Base-by-base conservation (phyloP, 2,329 filamentous ascomycete species). In the Fusarium tupiense region DNA sequence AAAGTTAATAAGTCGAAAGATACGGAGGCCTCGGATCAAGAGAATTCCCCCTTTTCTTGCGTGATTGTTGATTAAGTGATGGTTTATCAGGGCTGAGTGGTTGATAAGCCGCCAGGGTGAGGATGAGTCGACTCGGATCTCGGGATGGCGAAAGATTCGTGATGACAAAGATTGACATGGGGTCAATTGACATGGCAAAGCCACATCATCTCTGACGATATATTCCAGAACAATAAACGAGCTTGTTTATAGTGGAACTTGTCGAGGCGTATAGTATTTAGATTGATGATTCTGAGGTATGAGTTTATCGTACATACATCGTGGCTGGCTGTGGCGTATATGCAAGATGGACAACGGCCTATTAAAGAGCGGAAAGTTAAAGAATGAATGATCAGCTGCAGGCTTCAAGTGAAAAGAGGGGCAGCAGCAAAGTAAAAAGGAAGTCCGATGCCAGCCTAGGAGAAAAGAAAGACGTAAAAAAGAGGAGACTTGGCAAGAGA, bases 121-220 rank as follows among this genome's bases (percentile, higher is more conserved):
- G 38, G 41, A 49, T 60, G 38, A 63, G 44, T 73, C 66, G 57
- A 62, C 40, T 52, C 74, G 71, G 71, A 65, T 67, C 46, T 78
- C 65, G 71, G 76, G 66, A 76, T 69, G 71, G 72, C 52, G 63
- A 65, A 50, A 62, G 31, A 61, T 33, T 49, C 8, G 22, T 73
- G 69, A 64, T 69, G 59, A 35, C 63, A 67, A 77, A 66, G 60
- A 37, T 44, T 10, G 59, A 50, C 33, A 59, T 47, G 53, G 64
- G 54, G 14, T 33, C 40, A 71, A 61, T 61, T 35, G 17, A 31
- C 38, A 33, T 24, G 22, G 49, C 20, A 56, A 58, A 72, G 76
- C 66, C 71, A 69, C 76, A 69, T 70, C 71, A 77, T 78, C n/a
- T 58, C 16, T 40, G 54, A 50, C 41, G 44, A 57, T 54, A 37